A percentile compares a stretch with the other conserved stretches of the same genome.
phyloP scores from a whole-genome alignment of 225 moss, liverwort and hornwort genomes.

The Marchantia paleacea region DNA sequence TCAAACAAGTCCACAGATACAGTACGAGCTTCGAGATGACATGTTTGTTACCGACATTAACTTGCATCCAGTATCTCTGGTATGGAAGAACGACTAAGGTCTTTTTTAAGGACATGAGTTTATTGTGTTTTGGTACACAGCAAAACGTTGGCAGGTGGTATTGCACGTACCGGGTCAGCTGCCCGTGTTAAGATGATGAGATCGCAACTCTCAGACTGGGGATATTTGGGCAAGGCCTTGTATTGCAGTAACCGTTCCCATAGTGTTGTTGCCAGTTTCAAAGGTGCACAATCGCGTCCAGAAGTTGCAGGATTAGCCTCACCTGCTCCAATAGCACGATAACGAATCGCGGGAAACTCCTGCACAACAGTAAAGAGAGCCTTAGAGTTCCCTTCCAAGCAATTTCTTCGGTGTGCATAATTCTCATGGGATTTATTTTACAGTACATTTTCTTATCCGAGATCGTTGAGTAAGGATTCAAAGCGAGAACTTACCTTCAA shows the following conservation, averaged over 20 bases:
- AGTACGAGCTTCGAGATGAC: neutral
- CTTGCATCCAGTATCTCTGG: neutral
- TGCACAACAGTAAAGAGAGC: conserved; percentile 29
- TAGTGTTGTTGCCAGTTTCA: conserved; percentile 69
- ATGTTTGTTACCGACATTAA: neutral
- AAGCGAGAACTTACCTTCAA: conserved; percentile 52
- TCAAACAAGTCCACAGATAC: neutral
- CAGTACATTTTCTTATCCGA: neutral
- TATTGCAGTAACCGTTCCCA: conserved; percentile 77
- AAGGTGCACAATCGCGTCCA: conserved; percentile 68
- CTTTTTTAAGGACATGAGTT: neutral
- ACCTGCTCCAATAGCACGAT: conserved; percentile 51
- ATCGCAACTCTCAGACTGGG: conserved; percentile 75
- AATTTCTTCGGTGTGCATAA: neutral
- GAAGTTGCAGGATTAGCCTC: conserved; percentile 42
- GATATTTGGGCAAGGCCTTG: conserved; percentile 63
- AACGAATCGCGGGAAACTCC: conserved; percentile 88
- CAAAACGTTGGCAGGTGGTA: neutral
- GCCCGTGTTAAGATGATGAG: conserved; percentile 85
- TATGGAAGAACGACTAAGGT: neutral
- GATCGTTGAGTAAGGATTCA: too few relatives aligned
- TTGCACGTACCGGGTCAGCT: conserved; percentile 59
- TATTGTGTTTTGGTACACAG: neutral
- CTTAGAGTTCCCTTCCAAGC: neutral
- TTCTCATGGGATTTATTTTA: neutral